Evolutionary conservation across 23 red algal genomes (phyloP).

Genomic region (Cyanidiococcus yangmingshanensis): DNA sequence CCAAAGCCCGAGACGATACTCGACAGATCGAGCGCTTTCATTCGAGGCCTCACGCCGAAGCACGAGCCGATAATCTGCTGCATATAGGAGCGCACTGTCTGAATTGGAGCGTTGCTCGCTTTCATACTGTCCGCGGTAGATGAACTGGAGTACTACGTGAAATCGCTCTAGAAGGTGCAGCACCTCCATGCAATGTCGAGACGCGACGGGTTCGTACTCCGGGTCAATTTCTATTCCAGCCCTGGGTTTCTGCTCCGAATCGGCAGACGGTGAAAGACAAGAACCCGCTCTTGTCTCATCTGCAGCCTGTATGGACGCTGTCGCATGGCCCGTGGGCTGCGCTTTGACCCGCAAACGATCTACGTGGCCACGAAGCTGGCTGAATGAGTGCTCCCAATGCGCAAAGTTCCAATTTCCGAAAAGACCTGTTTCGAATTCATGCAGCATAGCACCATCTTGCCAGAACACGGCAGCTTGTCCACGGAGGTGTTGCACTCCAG

Average conservation of each 20-base stretch:
- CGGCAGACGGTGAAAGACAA: neutral
- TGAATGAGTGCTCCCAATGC: neutral
- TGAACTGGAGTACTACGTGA: neutral
- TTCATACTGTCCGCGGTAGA: neutral
- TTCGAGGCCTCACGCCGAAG: neutral
- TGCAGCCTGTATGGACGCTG: neutral
- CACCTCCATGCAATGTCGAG: neutral
- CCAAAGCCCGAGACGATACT: conserved; percentile 26
- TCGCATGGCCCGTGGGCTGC: neutral
- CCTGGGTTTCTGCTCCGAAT: neutral
- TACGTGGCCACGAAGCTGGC: neutral
- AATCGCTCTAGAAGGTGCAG: neutral
- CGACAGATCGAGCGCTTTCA: neutral
- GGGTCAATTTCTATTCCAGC: neutral
- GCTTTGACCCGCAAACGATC: neutral
- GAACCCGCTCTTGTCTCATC: neutral
- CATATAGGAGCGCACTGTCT: neutral
- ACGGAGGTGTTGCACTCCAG: neutral
- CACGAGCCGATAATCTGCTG: conserved; percentile 35
- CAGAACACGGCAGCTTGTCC: neutral
- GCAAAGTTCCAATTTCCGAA: neutral
- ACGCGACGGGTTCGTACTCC: neutral
- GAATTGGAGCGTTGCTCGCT: neutral
- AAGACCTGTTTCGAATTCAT: neutral
- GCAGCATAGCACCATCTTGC: conserved; percentile 4